phyloP scores from a whole-genome alignment of 2,329 filamentous ascomycete genomes.

The Harringtonia aguacate region DNA sequence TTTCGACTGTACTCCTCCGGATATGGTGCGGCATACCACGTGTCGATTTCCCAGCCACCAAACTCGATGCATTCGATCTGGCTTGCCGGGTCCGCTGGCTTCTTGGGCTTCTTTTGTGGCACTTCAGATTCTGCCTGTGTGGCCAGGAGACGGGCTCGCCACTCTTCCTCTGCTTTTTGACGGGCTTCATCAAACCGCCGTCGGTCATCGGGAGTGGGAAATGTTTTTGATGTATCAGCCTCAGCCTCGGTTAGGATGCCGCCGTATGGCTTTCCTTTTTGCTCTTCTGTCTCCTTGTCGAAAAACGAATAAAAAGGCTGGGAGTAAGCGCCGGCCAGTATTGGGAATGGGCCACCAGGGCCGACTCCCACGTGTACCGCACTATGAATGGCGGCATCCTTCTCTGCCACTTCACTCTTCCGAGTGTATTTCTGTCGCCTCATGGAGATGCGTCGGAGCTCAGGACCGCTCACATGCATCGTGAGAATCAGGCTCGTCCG shows the following conservation, averaged over 20 bases:
- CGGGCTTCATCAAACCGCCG: constrained; percentile 83
- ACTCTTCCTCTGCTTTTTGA: constrained; percentile 83
- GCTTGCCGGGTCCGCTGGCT: constrained; percentile 75
- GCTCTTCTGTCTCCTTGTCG: constrained; percentile 80
- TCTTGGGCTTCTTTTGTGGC: constrained; percentile 56
- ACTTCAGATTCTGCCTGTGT: constrained; percentile 57
- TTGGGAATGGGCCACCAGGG: neutral
- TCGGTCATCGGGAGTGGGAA: constrained; percentile 71
- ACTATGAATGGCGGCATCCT: constrained; percentile 9
- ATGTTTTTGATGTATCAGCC: constrained; percentile 81
- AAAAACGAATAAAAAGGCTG: constrained; percentile 82
- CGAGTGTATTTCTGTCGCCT: constrained; percentile 43
- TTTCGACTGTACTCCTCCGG: constrained; percentile 98
- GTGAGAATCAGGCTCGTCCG: constrained; percentile 41
- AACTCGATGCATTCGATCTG: constrained; percentile 99
- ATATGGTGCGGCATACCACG: constrained; percentile 97
- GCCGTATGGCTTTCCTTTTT: constrained; percentile 88
- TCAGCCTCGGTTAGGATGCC: constrained; percentile 84
- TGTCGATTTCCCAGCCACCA: constrained; percentile 95
- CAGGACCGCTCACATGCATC: constrained; percentile 45
- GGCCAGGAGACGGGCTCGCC: constrained; percentile 55
- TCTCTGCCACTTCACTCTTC: constrained; percentile 31
- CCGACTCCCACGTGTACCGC: constrained; percentile 16
- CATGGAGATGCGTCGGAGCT: constrained; percentile 50
- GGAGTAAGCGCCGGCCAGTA: constrained; percentile 35